Evolutionary conservation across 2,329 filamentous ascomycete species (phyloP), one percentile per base, ranked within the genome.

Genomic region (Xylariales sp.): DNA sequence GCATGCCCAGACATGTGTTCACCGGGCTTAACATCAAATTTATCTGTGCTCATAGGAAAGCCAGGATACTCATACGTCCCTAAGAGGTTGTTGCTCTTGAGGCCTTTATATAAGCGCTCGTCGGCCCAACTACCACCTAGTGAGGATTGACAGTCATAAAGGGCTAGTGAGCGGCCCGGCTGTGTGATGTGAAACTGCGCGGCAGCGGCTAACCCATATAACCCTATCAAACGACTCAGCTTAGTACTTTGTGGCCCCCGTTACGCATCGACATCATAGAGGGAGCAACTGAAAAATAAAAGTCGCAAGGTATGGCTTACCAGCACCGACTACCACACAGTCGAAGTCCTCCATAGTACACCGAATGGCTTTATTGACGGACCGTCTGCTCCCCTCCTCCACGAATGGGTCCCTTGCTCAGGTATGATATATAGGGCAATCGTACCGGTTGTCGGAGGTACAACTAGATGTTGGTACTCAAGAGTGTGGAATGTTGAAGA

Each of bases 41-140:
- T 86, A 23, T 84, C 83, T 7, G 81, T 78, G 65, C 85, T 82
- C 88, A 94, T 91, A 18, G 91, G 90, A 67, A 92, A 93, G 73
- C 93, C 92, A 0, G 88, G 87, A 73, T 87, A 93, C 77, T 94
- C 90, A 72, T 90, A 93, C 0, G 88, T 91, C 2, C 91, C 91
- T 10, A 90, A 77, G 76, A 93, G 85, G 74, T 94, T 94, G 78
- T 95, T 94, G 61, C 87, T 89, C 73, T 89, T 91, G 56, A 95
- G 83, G 1, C 87, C 89, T 0, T 89, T 86, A 76, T 94, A 91
- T 0, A 93, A 79, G 1, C 91, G 85, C 45, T 90, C 82, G 64
- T 87, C 82, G 8, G 89, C 86, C 92, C 91, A 94, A 16, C 89
- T 88, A 3, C 92, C 92, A 0, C 92, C 92, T 5, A 90, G 74